Base-by-base conservation (phyloP, 495 filamentous ascomycete species). In the Penicillium herquei region DNA sequence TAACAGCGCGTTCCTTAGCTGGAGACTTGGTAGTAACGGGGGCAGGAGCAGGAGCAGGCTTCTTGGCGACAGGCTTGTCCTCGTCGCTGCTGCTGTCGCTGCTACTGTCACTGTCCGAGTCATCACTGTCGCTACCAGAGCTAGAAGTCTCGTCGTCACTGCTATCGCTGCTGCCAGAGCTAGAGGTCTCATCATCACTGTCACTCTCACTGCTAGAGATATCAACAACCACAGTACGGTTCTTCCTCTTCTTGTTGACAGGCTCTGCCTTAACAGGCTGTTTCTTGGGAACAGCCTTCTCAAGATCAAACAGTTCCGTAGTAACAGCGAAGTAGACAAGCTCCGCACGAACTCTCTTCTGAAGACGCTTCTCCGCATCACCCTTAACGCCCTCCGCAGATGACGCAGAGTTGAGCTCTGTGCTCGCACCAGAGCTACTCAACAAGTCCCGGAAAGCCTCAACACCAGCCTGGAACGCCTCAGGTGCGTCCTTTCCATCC, bases 211-310 rank as follows among this genome's bases (percentile, higher is more conserved):
- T 77, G 21, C 45, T 49, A 13, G 75, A 78, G 39, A 75, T 76
- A 49, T 75, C 73, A n/a, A 79, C 58, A 53, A 78, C 48, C 39
- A 64, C 70, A 44, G 72, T 79, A 54, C 76, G 61, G 51, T 85
- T 85, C 62, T 82, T 78, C 61, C 83, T 77, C 70, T 84, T 85
- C 60, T 79, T 80, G 66, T n/a, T 79, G 79, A 17, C 63, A 56
- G 33, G 71, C 68, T 26, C 58, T 75, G 72, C 42, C 61, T 64
- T 55, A 41, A 55, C 56, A 54, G 65, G 70, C 18, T 61, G 64
- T 58, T 69, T 70, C 42, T 69, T 73, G 10, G 55, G 51, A 10
- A 64, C 70, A 11, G 60, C 62, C 50, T 66, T 70, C 51, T n/a
- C n/a, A n/a, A 70, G 61, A 50, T 55, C 60, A 41, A 74, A 76